Percentiles rank a stretch among this genome's conserved stretches.
These are phyloP conservation scores for Hemileccinum rubropunctum DNA, from an alignment of 768 basidiomycete genomes.

Conservation along the genomic window DNA sequence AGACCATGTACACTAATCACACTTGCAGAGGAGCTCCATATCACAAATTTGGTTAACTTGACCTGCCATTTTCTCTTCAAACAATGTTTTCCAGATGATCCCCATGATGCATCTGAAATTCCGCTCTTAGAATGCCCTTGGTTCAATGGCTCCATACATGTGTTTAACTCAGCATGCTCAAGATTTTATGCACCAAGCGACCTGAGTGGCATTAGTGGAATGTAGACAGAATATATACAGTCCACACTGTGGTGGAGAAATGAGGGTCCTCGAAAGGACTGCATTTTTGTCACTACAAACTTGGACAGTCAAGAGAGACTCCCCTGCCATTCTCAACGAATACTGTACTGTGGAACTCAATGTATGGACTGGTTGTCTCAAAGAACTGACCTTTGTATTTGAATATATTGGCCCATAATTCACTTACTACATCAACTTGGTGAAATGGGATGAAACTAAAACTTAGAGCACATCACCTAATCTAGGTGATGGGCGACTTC, in stretches of 20 bases:
- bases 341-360: constrained; percentile 98
- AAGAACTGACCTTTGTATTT: constrained; percentile 97
- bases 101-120: neutral
- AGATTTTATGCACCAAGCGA: neutral
- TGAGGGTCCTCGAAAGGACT: too few relatives aligned
- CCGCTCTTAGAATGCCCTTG: neutral
- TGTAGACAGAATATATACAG: too few relatives aligned
- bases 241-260: too few relatives aligned
- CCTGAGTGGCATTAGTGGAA: too few relatives aligned
- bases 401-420: constrained; percentile 98
- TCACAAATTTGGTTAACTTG: neutral
- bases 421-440: constrained; percentile 94
- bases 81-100: neutral
- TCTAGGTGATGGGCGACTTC: too few relatives aligned
- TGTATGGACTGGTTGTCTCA: constrained; percentile 97
- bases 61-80: neutral
- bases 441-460: too few relatives aligned
- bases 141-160: neutral
- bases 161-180: neutral
- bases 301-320: too few relatives aligned
- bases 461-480: too few relatives aligned
- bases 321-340: constrained; percentile 96
- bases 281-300: too few relatives aligned
- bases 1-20: neutral
- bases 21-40: neutral